A percentile compares a stretch with the other conserved stretches of the same genome.
Conservation (phyloP, 805 yeast species). For the Lipomyces lipofer region DNA sequence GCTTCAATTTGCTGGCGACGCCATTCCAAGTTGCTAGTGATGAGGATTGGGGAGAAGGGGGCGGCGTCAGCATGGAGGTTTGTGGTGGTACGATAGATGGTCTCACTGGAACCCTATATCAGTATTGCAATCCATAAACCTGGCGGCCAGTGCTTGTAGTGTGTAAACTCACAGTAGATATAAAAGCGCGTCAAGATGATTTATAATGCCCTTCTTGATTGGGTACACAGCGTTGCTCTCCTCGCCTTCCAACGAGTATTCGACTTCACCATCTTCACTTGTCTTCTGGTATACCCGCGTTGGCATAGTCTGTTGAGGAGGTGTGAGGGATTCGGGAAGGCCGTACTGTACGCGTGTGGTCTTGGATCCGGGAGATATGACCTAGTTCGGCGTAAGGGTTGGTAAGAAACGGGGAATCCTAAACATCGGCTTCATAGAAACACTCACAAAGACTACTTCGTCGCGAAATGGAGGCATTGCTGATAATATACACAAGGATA, state of each 20-base stretch:
- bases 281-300: slow-evolving; percentile 63
- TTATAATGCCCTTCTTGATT: slow-evolving; percentile 62
- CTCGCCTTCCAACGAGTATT: slow-evolving; percentile 45
- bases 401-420: neutral
- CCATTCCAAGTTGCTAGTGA: slow-evolving; percentile 71
- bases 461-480: slow-evolving; percentile 42
- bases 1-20: slow-evolving; percentile 64
- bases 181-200: slow-evolving; percentile 67
- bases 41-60: slow-evolving; percentile 62
- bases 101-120: slow-evolving; percentile 44
- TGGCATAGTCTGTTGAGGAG: slow-evolving; percentile 77
- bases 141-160: slow-evolving; percentile 44
- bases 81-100: slow-evolving; percentile 49
- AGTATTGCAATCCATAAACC: slow-evolving; percentile 28
- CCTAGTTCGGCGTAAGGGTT: slow-evolving; percentile 34
- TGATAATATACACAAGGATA: too few relatives aligned
- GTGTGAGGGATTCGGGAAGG: slow-evolving; percentile 65
- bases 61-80: slow-evolving; percentile 31
- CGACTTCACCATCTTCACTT: slow-evolving; percentile 38
- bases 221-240: slow-evolving; percentile 58
- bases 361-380: slow-evolving; percentile 78
- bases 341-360: slow-evolving; percentile 79
- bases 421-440: neutral
- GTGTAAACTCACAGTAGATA: slow-evolving; percentile 55
- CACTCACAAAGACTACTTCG: slow-evolving; percentile 42